Base-by-base conservation (phyloP, 495 filamentous ascomycete genomes). In the Neurospora africana region DNA sequence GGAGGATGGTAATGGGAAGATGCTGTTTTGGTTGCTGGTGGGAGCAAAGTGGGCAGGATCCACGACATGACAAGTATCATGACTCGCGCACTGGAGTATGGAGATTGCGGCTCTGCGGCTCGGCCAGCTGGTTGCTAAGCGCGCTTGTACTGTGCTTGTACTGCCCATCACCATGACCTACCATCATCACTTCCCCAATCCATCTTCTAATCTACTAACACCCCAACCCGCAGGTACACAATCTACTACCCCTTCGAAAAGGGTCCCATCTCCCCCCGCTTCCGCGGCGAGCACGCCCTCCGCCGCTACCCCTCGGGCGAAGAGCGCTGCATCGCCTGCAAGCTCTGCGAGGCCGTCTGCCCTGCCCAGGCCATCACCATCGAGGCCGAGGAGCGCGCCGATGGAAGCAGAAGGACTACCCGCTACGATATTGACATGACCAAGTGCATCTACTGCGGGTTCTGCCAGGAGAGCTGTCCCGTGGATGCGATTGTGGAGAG, bases 401-500 rank as follows among this genome's bases (percentile, higher is more conserved):
- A 99, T 78, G 95, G 95, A 61, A 95, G 92, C 76, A 88, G 95
- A 79, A 88, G 95, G 77, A 99, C 95, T 68, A 97, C 95, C 69
- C 89, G 94, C 79, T 99, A 99, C 84, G 95, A 99, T 84, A 97
- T 99, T 81, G 95, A 99, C 86, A 99, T 99, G 95, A 98, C 95
- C 79, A 99, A 99, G 86, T 99, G 95, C 84, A 99, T 99, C 81
- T 99, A 98, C 87, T 99, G 95, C 81, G 95, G 95, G 17, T 96
- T 96, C 86, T 99, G 95, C 87, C 95, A 99, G 84, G 95, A 99
- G 86, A 96, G 92, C 75, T 99, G 95, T 83, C 95, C 95, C 37
- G 95, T 98, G 38, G 95, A 99, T 83, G 95, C 95, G 41, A 98
- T 99, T 81, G 95, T 99, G 58, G 94, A 97, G 82, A 92, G 91